Evolutionary conservation across 2,329 filamentous ascomycete species (phyloP), one percentile per base, ranked within the genome.

Genomic region (Trichophyton simii): DNA sequence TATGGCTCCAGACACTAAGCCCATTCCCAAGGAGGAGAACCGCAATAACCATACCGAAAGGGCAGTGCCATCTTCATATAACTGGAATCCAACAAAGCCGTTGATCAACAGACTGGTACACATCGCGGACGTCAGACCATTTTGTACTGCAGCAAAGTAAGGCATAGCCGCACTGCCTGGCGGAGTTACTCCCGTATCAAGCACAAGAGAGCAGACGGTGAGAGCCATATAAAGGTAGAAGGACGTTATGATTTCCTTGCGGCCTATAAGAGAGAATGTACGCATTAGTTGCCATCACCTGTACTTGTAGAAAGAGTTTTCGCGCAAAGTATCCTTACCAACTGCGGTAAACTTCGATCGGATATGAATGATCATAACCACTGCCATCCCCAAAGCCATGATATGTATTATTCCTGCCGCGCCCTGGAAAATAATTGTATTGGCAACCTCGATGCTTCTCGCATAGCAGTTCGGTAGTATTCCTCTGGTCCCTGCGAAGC

Each of bases 301-400:
- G 11, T 15, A 3, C 46, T 28, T 22, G 11, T 28, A 13, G 20
- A 52, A 52, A 20, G 18, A 11, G 13, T 13, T 20, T 13, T 28
- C 41, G 6, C 42, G 22, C 38, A 25, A 22, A 61, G 65, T 60
- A 52, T 28, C 72, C 87, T 63, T 82, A 92, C 89, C 92, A 68
- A 99, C 94, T 69, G 94, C 94, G 22, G 94, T 99, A 75, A 99
- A 99, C 77, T 99, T 99, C 69, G 89, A 92, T 68, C 94, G 84
- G 65, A 99, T 89, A 75, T 99, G 94, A 66, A 99, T 81, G 64
- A 99, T 91, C 94, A 99, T 99, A 70, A 96, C 87, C 7, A 92
- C 88, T 3, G 91, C 95, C 92, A 99, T 96, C 68, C 86, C 79
- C 63, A 99, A 79, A 13, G 92, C 89, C 62, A 88, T 78, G 67